A percentile compares a stretch with the other conserved stretches of the same genome.
These are phyloP conservation scores for Bjerkandera adusta DNA, from an alignment of 1,284 basidiomycete genomes.

Conservation along the genomic window DNA sequence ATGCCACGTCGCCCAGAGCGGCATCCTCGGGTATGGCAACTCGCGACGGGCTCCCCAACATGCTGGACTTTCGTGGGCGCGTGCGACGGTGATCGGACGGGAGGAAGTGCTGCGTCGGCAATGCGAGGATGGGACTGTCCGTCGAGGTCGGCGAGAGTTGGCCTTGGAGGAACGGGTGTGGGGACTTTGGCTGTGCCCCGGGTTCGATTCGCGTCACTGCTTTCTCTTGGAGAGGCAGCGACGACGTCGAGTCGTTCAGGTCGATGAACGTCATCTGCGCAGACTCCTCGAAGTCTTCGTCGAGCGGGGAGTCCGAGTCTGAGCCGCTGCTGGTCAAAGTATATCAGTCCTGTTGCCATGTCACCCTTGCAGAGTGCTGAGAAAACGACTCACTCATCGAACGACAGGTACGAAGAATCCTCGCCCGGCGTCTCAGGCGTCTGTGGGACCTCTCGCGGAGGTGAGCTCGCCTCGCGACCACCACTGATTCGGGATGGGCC, in stretches of 20 bases:
- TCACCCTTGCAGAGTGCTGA: not conserved
- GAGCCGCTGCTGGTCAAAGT: conserved; percentile 11
- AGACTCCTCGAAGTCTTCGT: conserved; percentile 10
- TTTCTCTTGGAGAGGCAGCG: conserved; percentile 4
- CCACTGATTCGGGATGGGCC: too few species aligned
- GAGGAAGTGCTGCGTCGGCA: not conserved
- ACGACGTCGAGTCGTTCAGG: conserved; percentile 7
- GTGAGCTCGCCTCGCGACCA: not conserved
- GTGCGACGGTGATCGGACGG: not conserved
- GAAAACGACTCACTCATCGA: conserved; percentile 15
- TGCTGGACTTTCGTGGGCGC: not conserved
- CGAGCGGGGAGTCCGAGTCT: conserved; percentile 7
- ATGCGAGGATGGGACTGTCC: conserved; percentile 11
- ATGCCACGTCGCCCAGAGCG: too few species aligned
- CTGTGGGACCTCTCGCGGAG: not conserved
- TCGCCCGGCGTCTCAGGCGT: conserved; percentile 1
- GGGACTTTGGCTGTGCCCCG: not conserved
- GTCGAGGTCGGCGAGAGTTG: not conserved
- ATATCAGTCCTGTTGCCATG: not conserved
- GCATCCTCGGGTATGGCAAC: conserved; percentile 1
- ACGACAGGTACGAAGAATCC: conserved; percentile 11
- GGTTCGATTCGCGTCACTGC: not conserved
- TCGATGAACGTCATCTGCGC: conserved; percentile 10
- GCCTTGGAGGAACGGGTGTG: not conserved
- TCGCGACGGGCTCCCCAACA: not conserved